Evolutionary conservation across 2,329 filamentous ascomycete species (phyloP), one percentile per base, ranked within the genome.

Genomic region (Ilyonectria robusta): DNA sequence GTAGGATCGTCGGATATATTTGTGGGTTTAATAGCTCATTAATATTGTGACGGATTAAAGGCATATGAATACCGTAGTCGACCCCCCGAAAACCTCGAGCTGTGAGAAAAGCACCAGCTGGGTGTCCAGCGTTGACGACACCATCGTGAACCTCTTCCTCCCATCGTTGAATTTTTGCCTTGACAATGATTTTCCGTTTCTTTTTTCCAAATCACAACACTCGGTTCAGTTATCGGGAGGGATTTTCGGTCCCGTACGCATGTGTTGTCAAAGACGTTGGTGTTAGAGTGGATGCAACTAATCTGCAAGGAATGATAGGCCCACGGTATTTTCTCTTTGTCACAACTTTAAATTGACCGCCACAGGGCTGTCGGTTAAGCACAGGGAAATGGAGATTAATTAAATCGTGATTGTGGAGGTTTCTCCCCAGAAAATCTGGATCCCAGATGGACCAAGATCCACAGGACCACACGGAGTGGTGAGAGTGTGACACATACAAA

Each of bases 401-500:
- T 8, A 40, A 6, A 23, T 21, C 17, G 21, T 29, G 57, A 29
- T 51, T 59, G 40, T n/a, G 40, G 40, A 51, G 51, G 37, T 31
- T 17, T 19, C 33, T 59, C 26, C 56, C 35, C 56, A 31, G 46
- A 51, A 42, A 42, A 42, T 19, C 17, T 42, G 40, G 40, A n/a
- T 9, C 7, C 40, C 10, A 15, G 40, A 42, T 42, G 15, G 7
- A n/a, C 37, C 40, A 33, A 33, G 56, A 47, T 59, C 56, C 56
- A 59, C 56, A 35, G 48, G 47, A 19, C 40, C 40, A 42, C 40
- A 19, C 40, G 1, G 40, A 51, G n/a, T 47, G 44, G 57, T 29
- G 44, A 23, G 57, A 59, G 23, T 29, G 46, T 59, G 57, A 59
- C 57, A 59, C 57, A 59, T 47, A 37, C 37, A 59, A 59, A 59